Percentiles rank a stretch among this genome's conserved stretches.
phyloP scores from a whole-genome alignment of 2,329 filamentous ascomycete genomes.

The Sarocladium kiliense region DNA sequence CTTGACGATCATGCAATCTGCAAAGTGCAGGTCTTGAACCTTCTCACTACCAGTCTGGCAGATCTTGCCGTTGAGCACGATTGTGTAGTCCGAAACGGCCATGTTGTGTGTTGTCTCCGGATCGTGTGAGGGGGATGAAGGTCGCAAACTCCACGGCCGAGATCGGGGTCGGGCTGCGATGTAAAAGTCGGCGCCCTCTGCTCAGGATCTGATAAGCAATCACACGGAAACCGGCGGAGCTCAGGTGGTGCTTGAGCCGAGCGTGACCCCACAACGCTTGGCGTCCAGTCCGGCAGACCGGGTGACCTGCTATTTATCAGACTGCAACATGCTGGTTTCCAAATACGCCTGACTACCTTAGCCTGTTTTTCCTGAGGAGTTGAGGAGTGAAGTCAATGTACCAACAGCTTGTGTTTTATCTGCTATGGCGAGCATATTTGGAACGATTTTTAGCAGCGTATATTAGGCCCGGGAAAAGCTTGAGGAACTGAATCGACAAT shows the following conservation, averaged over 20 bases:
- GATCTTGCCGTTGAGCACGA: conserved; percentile 25
- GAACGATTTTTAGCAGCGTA: too few relatives aligned
- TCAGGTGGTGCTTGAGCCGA: not conserved
- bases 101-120: conserved; percentile 4
- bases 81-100: conserved; percentile 1
- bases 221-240: not conserved
- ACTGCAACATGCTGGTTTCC: too few relatives aligned
- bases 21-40: conserved; percentile 21
- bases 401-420: too few relatives aligned
- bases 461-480: too few relatives aligned
- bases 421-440: too few relatives aligned
- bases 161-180: not conserved
- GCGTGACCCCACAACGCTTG: not conserved
- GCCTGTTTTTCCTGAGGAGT: too few relatives aligned
- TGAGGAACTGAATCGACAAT: too few relatives aligned
- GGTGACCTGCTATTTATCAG: too few relatives aligned
- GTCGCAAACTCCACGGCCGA: not conserved
- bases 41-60: conserved; percentile 19
- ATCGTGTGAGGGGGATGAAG: not conserved
- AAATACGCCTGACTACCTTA: too few relatives aligned
- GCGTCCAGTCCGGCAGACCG: too few relatives aligned
- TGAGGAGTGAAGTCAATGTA: too few relatives aligned
- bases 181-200: not conserved
- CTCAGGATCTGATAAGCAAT: not conserved
- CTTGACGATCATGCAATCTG: conserved; percentile 27